Evolutionary conservation across 2,329 filamentous ascomycete genomes (phyloP).

Genomic region (Polytolypa hystricis): DNA sequence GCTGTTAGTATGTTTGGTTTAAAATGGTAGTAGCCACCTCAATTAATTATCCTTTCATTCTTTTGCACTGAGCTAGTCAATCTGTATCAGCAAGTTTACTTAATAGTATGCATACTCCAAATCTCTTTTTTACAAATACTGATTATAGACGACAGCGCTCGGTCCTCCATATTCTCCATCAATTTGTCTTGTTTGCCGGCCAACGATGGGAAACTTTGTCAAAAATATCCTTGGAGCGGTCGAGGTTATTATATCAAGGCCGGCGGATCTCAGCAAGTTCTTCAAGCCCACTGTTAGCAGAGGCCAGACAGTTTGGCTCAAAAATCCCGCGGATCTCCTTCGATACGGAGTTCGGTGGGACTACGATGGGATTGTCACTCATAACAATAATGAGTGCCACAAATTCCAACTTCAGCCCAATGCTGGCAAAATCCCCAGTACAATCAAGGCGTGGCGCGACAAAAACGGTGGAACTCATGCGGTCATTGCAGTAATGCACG

Average conservation of each 20-base stretch:
- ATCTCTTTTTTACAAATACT: no score
- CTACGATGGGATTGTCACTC: constrained; percentile 10
- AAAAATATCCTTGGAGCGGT: neutral
- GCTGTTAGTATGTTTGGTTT: no score
- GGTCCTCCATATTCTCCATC: no score
- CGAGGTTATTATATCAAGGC: neutral
- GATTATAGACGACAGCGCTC: no score
- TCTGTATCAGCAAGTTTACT: no score
- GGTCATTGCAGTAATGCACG: constrained; percentile 16
- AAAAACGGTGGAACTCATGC: constrained; percentile 20
- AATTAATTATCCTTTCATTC: no score
- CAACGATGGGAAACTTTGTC: neutral
- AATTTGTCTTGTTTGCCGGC: no score
- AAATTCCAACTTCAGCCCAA: constrained; percentile 22
- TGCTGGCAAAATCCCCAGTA: constrained; percentile 18
- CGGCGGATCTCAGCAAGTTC: constrained; percentile 7
- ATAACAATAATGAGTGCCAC: constrained; percentile 11
- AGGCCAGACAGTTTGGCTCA: constrained; percentile 12
- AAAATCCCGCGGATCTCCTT: constrained; percentile 7
- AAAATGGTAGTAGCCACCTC: no score
- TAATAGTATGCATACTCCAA: no score
- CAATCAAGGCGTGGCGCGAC: constrained; percentile 18
- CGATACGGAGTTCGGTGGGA: constrained; percentile 11
- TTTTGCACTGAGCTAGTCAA: no score
- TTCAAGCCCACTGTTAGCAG: constrained; percentile 7